Evolutionary conservation across 257 asterid species (phyloP).

Genomic region (Cinchona pubescens): DNA sequence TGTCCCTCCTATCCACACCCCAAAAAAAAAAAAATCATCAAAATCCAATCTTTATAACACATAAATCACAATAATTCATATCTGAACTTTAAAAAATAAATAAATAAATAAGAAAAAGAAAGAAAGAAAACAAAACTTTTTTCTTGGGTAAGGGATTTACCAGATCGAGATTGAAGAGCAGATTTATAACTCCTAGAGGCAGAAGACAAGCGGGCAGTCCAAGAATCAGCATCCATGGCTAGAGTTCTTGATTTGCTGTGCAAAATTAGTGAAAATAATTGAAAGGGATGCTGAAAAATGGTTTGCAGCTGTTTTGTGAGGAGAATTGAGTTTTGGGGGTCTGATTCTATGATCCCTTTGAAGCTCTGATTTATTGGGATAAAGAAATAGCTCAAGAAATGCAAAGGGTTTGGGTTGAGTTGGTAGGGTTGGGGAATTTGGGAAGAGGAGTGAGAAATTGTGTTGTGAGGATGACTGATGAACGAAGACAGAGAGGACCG

Average conservation of each 20-base stretch:
- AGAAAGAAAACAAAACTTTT: neutral
- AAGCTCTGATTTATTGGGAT: conserved; percentile 20
- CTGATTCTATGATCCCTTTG: conserved; percentile 12
- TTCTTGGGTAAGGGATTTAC: conserved; percentile 21
- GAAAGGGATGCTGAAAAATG: neutral
- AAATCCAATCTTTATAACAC: conserved; percentile 9
- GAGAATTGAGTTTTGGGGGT: conserved; percentile 2
- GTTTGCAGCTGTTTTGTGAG: neutral
- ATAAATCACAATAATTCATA: conserved; percentile 1
- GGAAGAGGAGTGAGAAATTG: conserved; percentile 37
- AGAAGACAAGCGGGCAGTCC: conserved; percentile 81
- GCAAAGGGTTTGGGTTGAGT: conserved; percentile 17
- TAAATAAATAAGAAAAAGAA: neutral
- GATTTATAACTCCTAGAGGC: conserved; percentile 77
- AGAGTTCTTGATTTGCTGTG: conserved; percentile 13
- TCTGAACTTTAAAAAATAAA: neutral
- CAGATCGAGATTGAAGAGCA: conserved; percentile 88
- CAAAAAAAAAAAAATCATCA: conserved; percentile 13
- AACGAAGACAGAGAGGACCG: conserved; percentile 12
- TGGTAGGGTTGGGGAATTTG: conserved; percentile 16
- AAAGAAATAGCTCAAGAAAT: conserved; percentile 10
- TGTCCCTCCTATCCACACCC: conserved; percentile 35
- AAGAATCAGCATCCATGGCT: conserved; percentile 83
- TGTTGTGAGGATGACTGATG: conserved; percentile 26
- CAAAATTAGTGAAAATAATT: neutral